Percentiles rank a stretch among this genome's conserved stretches.
phyloP scores from a whole-genome alignment of 2,329 filamentous ascomycete species.

The Pseudocercospora fuligena region DNA sequence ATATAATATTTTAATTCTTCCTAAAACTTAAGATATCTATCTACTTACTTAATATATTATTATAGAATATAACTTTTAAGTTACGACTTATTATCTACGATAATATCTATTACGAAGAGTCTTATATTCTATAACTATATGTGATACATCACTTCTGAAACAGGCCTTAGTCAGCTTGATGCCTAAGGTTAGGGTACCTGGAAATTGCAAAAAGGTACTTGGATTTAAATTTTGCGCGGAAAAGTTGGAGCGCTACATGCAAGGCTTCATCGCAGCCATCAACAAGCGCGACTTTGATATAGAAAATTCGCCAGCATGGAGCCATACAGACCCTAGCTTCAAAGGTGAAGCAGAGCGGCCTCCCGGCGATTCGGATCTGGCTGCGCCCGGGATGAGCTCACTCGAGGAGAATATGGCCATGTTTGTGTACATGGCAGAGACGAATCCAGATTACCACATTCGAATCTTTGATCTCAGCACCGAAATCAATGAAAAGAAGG shows the following conservation, averaged over 20 bases:
- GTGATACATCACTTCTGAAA: too few relatives aligned
- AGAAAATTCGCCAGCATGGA: conserved; percentile 9
- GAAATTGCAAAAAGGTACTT: too few relatives aligned
- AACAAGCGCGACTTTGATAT: conserved; percentile 21
- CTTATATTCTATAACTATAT: too few relatives aligned
- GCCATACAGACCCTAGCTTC: conserved; percentile 7
- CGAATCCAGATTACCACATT: conserved; percentile 8
- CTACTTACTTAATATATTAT: too few relatives aligned
- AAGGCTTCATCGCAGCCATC: conserved; percentile 15
- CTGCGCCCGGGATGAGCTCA: conserved; percentile 6
- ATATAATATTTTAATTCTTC: too few relatives aligned
- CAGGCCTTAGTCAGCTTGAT: too few relatives aligned
- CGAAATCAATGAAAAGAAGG: conserved; percentile 16
- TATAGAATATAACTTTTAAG: too few relatives aligned
- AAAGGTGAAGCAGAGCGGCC: conserved; percentile 7
- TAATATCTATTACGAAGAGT: too few relatives aligned
- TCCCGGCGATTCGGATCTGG: conserved; percentile 5
- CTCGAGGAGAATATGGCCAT: conserved; percentile 17
- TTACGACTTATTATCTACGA: too few relatives aligned
- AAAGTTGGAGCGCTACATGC: conserved; percentile 5
- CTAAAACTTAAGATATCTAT: too few relatives aligned
- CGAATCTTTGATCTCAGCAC: conserved; percentile 16
- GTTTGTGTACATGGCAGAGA: conserved; percentile 11
- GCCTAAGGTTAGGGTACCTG: too few relatives aligned
- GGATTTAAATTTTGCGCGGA: background rate